A percentile compares a stretch with the other conserved stretches of the same genome.
Conservation (phyloP, 352 stramenopile species). For the Phytophthora boehmeriae region DNA sequence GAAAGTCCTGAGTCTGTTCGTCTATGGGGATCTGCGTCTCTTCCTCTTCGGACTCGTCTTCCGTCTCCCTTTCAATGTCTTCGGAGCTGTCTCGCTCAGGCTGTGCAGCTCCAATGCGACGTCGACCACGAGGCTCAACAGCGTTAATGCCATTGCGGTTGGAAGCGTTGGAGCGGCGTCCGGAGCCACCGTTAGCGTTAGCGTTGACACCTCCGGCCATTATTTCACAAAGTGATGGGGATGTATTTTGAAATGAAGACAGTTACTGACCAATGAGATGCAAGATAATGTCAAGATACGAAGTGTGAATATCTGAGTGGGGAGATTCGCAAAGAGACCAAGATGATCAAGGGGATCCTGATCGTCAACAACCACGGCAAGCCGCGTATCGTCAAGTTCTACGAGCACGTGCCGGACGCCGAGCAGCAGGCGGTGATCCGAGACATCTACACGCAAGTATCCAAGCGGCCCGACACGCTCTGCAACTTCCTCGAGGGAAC, state of each 20-base stretch:
- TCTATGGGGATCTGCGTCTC: conserved; percentile 39
- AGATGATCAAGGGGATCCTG: conserved; percentile 99
- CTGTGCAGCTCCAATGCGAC: neutral
- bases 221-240: conserved; percentile 3
- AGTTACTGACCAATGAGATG: too few relatives aligned
- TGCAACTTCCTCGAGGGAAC: conserved; percentile 99
- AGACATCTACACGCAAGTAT: conserved; percentile 99
- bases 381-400: conserved; percentile 99
- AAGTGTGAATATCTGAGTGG: too few relatives aligned
- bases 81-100: conserved; percentile 22
- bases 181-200: neutral
- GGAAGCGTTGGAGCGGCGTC: neutral
- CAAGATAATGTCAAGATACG: too few relatives aligned
- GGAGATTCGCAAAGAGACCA: neutral
- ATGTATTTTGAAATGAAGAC: conserved; percentile 1
- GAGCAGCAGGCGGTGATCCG: conserved; percentile 98
- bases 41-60: conserved; percentile 39
- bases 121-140: conserved; percentile 3
- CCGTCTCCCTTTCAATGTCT: conserved; percentile 33
- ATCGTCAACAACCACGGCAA: conserved; percentile 99
- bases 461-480: conserved; percentile 96
- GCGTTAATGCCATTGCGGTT: conserved; percentile 4
- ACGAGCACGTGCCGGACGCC: conserved; percentile 97
- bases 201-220: conserved; percentile 16
- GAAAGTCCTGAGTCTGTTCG: conserved; percentile 6